A percentile compares a stretch with the other conserved stretches of the same genome.
These are phyloP conservation scores for Paraphoma sp. DNA, from an alignment of 2,329 filamentous ascomycete genomes.

Conservation along the genomic window DNA sequence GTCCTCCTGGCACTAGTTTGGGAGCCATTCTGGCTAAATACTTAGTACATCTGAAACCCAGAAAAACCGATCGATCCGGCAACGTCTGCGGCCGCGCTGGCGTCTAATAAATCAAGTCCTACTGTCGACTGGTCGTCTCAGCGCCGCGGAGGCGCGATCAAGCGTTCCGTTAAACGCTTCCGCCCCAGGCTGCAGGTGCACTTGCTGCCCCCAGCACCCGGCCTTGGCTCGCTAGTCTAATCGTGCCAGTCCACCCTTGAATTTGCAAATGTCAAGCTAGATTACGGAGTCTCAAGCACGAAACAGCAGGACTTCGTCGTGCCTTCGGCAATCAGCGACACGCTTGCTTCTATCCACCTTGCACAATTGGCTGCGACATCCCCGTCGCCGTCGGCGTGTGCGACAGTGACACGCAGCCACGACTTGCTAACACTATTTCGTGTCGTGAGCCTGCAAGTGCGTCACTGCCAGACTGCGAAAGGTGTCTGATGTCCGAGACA, in stretches of 20 bases:
- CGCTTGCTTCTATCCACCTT: not conserved
- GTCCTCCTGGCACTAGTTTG: not conserved
- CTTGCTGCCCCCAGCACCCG: not conserved
- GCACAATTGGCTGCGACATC: not conserved
- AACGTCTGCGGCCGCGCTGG: constrained; percentile 10
- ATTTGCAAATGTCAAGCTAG: constrained; percentile 1
- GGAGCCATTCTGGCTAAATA: constrained; percentile 23
- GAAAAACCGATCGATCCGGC: constrained; percentile 14
- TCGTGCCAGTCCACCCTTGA: not conserved
- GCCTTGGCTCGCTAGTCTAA: not conserved
- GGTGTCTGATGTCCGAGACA: not conserved
- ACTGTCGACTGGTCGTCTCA: not conserved
- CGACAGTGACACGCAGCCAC: not conserved
- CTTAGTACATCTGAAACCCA: constrained; percentile 20
- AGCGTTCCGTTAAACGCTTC: not conserved
- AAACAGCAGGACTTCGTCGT: not conserved
- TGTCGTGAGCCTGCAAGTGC: not conserved
- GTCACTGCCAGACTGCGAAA: not conserved
- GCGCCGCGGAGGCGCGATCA: constrained; percentile 3
- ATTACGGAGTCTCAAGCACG: not conserved
- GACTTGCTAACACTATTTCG: not conserved
- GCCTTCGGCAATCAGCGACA: not conserved
- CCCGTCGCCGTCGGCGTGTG: constrained; percentile 1
- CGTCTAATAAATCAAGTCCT: not conserved
- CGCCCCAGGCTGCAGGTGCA: not conserved